Percentiles rank a stretch among this genome's conserved stretches.
phyloP scores from a whole-genome alignment of 106 monocot species.

The Acorus gramineus region DNA sequence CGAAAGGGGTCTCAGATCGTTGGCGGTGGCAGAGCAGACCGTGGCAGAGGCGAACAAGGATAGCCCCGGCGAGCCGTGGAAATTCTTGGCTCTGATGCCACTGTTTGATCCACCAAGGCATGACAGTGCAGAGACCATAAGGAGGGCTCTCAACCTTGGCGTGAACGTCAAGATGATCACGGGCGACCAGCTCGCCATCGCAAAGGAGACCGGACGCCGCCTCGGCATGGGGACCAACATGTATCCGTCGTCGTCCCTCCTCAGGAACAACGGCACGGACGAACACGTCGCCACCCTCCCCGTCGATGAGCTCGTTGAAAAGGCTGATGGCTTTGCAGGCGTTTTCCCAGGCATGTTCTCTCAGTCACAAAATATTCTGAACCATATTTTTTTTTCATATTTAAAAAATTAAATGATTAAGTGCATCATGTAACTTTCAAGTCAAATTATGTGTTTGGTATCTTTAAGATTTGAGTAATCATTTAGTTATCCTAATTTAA shows the following conservation, averaged over 20 bases:
- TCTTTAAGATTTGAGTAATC: too few species aligned
- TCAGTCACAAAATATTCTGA: too few species aligned
- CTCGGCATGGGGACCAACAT: slow-evolving; percentile 32
- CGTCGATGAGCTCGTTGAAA: slow-evolving; percentile 6
- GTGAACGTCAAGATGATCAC: slow-evolving; percentile 11
- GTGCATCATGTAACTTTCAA: too few species aligned
- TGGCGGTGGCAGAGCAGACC: slow-evolving; percentile 22
- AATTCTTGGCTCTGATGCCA: slow-evolving; percentile 24
- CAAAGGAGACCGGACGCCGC: slow-evolving; percentile 25
- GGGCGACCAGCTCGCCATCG: slow-evolving; percentile 30
- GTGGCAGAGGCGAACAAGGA: slow-evolving; percentile 26
- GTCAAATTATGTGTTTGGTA: too few species aligned
- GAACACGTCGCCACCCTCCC: slow-evolving; percentile 4
- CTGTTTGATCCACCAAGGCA: neutral
- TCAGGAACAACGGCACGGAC: slow-evolving; percentile 11
- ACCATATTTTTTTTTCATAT: too few species aligned
- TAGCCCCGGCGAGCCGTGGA: slow-evolving; percentile 19
- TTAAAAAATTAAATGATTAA: too few species aligned
- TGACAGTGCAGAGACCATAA: slow-evolving; percentile 28
- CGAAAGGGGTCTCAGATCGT: slow-evolving; percentile 16
- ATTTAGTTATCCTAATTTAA: too few species aligned
- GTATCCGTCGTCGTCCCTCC: slow-evolving; percentile 21
- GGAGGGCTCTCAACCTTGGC: slow-evolving; percentile 23
- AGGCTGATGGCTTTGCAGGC: slow-evolving; percentile 2
- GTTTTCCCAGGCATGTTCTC: neutral